Base-by-base conservation (phyloP, 805 yeast species). In the Yarrowia porcina region DNA sequence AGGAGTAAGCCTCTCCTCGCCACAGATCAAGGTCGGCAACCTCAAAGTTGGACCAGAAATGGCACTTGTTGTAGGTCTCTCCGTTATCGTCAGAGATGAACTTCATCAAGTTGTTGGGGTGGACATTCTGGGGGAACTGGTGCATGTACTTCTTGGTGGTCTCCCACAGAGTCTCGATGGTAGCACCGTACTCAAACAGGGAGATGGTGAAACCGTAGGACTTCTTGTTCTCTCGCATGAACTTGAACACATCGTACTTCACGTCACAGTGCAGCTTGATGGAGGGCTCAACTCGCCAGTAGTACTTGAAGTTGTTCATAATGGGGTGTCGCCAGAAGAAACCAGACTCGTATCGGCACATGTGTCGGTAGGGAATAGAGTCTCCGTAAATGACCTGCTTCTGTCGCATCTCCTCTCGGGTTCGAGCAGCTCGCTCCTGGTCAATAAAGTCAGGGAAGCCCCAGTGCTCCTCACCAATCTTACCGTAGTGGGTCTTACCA, bases 211-310 rank as follows among this genome's bases (percentile, higher is more conserved):
- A 90, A 9, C 92, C 91, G 73, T 89, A 90, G 61, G 78, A 81
- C 76, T 87, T 83, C 64, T 82, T 78, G 72, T 87, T 83, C 71
- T 86, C 90, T 68, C 83, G 83, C 96, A 90, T 88, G 76, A 79
- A 88, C 75, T 84, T 82, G 82, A 90, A 90, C 12, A 89, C 76
- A 72, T 90, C 97, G 73, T 87, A 87, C 69, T 85, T 84, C 64
- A 91, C 78, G 72, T 89, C 90, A 77, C 96, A 90, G 74, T 76
- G 83, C 66, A 89, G 80, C 72, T 83, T 81, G 68, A 86, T 83
- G 68, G 83, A 87, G 13, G 97, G 97, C 76, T 91, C 97, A 36
- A 91, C 92, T 74, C 96, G 85, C 97, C 97, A 91, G 79, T 89
- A 90, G 82, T 87, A 90, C 70, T 87, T 89, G 80, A 86, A 91